phyloP scores from a whole-genome alignment of 83 land plant genomes.

The Diphasiastrum complanatum region DNA sequence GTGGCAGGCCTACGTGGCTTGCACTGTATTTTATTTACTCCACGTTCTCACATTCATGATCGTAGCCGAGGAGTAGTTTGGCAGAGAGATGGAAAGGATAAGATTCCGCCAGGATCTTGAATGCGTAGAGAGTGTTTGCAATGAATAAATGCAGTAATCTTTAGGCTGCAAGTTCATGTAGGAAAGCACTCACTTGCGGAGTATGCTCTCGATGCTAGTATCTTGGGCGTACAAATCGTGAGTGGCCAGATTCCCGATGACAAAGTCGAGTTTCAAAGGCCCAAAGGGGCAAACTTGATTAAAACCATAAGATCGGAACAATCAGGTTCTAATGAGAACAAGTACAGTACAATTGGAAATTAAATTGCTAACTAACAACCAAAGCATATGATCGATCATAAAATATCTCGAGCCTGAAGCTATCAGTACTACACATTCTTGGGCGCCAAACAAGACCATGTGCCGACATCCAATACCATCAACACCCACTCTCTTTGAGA shows the following conservation, averaged over 20 bases:
- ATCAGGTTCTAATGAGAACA: too few species aligned
- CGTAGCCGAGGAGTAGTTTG: conserved; percentile 19
- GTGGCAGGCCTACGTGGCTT: too few species aligned
- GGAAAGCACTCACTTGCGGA: conserved; percentile 6
- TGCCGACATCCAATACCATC: too few species aligned
- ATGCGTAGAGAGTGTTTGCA: conserved; percentile 13
- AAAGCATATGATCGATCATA: too few species aligned
- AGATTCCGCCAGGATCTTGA: conserved; percentile 10
- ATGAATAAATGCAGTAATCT: conserved; percentile 14
- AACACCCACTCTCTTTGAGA: too few species aligned
- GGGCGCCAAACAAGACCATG: too few species aligned
- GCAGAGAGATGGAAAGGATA: conserved; percentile 6
- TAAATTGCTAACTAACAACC: too few species aligned
- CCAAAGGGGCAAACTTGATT: too few species aligned
- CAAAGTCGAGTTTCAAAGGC: conserved; percentile 3
- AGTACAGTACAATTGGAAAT: too few species aligned
- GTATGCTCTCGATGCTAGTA: background rate
- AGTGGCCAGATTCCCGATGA: conserved; percentile 3
- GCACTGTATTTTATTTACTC: background rate
- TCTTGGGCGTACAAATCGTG: conserved; percentile 14
- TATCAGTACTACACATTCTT: too few species aligned
- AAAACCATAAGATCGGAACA: too few species aligned
- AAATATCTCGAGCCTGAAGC: too few species aligned
- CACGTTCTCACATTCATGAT: conserved; percentile 4
- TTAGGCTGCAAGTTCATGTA: conserved; percentile 8